phyloP scores from a whole-genome alignment of 2,329 filamentous ascomycete species.

The Fusarium temperatum region DNA sequence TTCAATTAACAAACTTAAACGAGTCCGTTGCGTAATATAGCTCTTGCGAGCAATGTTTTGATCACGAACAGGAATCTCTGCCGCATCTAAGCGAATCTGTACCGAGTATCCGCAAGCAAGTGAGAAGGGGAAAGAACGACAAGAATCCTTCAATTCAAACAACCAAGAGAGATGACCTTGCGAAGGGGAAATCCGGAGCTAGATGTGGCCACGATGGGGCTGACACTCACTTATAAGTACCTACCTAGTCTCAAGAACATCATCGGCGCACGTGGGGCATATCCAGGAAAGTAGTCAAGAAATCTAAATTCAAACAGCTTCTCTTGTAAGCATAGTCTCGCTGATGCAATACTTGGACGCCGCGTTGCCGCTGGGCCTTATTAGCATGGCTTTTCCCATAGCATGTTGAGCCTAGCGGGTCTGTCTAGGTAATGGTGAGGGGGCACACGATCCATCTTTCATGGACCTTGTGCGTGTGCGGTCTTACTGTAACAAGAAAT shows the following conservation, averaged over 20 bases:
- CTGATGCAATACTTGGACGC: slow-evolving; percentile 24
- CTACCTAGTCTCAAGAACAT: slow-evolving; percentile 12
- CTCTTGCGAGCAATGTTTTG: neutral
- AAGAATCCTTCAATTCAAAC: slow-evolving; percentile 14
- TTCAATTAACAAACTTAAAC: neutral
- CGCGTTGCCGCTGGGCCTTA: neutral
- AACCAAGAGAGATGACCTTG: neutral
- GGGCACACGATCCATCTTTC: slow-evolving; percentile 25
- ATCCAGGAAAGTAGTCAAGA: neutral
- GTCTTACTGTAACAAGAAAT: slow-evolving; percentile 10
- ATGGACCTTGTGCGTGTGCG: slow-evolving; percentile 10
- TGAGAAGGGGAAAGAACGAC: neutral
- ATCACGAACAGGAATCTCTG: neutral
- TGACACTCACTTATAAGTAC: slow-evolving; percentile 27
- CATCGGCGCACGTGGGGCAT: slow-evolving; percentile 19
- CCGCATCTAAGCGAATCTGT: slow-evolving; percentile 30
- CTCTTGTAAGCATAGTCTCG: slow-evolving; percentile 20
- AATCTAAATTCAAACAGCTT: slow-evolving; percentile 10
- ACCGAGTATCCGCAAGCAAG: slow-evolving; percentile 11
- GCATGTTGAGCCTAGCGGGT: slow-evolving; percentile 1
- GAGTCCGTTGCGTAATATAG: neutral
- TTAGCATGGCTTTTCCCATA: slow-evolving; percentile 15
- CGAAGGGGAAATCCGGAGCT: neutral
- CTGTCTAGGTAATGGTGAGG: slow-evolving; percentile 18
- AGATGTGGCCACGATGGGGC: slow-evolving; percentile 17